Conservation (phyloP, 495 filamentous ascomycete genomes). For the Cudoniella acicularis region DNA sequence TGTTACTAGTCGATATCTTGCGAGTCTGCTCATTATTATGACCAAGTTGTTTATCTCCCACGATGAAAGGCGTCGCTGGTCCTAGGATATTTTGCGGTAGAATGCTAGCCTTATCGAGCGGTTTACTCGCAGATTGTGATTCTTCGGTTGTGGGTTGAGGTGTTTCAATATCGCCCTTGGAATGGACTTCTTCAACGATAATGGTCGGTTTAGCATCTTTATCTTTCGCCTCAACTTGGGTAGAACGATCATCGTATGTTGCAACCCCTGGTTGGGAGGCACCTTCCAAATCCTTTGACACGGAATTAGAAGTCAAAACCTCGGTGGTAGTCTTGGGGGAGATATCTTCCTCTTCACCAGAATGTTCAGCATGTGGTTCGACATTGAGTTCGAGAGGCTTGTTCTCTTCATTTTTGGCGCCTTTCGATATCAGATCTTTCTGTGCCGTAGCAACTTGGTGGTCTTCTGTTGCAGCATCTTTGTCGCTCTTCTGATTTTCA, state of each 20-base stretch:
- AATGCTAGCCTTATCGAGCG: not conserved
- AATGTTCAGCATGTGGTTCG: too few species aligned
- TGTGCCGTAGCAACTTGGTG: not conserved
- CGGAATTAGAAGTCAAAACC: too few species aligned
- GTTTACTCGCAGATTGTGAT: not conserved
- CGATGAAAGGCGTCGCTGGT: constrained; percentile 5
- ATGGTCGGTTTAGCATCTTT: not conserved
- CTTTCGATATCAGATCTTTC: too few species aligned
- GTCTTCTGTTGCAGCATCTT: not conserved
- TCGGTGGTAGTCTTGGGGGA: too few species aligned
- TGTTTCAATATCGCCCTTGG: not conserved
- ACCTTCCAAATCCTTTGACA: too few species aligned
- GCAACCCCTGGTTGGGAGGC: too few species aligned
- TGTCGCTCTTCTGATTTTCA: not conserved
- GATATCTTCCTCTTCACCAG: too few species aligned
- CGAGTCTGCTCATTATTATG: not conserved
- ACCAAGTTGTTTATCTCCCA: constrained; percentile 1
- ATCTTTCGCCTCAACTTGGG: not conserved
- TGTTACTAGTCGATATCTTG: not conserved
- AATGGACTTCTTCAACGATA: not conserved
- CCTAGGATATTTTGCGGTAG: not conserved
- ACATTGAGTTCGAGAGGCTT: too few species aligned
- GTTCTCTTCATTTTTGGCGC: too few species aligned
- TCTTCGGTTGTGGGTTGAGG: not conserved
- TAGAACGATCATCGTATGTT: too few species aligned